phyloP scores from a whole-genome alignment of 306 rosid genomes.

The Cucurbita argyrosperma region DNA sequence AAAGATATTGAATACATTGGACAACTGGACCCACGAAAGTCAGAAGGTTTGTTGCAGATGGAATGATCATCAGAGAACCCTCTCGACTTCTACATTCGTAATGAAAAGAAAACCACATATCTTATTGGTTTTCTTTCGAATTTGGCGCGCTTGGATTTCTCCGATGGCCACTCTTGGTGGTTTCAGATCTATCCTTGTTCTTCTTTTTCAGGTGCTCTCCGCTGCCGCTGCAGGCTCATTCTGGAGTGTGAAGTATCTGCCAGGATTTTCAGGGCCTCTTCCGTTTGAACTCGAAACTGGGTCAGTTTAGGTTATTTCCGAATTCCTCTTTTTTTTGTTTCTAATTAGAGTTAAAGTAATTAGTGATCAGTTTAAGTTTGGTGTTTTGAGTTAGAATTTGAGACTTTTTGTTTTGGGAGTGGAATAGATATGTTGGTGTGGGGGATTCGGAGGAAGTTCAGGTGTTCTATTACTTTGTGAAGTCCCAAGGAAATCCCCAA shows the following conservation, averaged over 20 bases:
- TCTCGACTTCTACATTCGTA: no score
- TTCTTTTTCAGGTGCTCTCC: background rate
- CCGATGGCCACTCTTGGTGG: no score
- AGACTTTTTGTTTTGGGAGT: background rate
- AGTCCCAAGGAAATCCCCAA: slow-evolving; percentile 41
- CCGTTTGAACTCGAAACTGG: slow-evolving; percentile 67
- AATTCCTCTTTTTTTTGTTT: background rate
- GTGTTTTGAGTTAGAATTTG: no score
- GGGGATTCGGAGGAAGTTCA: slow-evolving; percentile 45
- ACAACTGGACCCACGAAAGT: no score
- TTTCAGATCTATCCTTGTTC: background rate
- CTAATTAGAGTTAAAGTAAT: background rate
- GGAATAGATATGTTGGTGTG: slow-evolving; percentile 54
- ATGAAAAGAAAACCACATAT: no score
- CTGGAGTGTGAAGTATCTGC: slow-evolving; percentile 30
- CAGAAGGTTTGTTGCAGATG: no score
- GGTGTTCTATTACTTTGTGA: slow-evolving; percentile 43
- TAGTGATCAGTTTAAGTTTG: background rate
- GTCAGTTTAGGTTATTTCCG: background rate
- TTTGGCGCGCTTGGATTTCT: no score
- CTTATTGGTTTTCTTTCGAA: no score
- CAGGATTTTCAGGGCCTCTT: slow-evolving; percentile 57
- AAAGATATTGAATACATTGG: no score
- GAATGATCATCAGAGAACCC: no score
- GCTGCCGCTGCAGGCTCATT: slow-evolving; percentile 10